phyloP scores from a whole-genome alignment of 371 early-diverging fungal species.

The Mortierella sp. region DNA sequence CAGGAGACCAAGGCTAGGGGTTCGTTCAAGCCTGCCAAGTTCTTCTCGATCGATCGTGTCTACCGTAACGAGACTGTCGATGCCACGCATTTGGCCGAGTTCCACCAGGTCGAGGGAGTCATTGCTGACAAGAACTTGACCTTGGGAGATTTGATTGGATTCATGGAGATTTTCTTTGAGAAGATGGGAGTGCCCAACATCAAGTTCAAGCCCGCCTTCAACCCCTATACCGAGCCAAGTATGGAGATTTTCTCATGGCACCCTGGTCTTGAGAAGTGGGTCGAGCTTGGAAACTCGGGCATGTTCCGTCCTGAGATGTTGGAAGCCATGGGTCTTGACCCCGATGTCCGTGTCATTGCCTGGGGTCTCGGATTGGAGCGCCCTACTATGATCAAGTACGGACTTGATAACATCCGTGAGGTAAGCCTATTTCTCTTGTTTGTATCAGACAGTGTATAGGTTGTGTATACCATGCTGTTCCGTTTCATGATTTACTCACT shows the following conservation, averaged over 20 bases:
- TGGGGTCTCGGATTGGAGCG: conserved; percentile 99
- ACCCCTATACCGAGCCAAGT: conserved; percentile 99
- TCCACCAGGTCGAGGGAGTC: conserved; percentile 99
- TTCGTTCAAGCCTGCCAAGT: conserved; percentile 95
- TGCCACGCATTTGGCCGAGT: conserved; percentile 99
- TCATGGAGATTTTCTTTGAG: conserved; percentile 97
- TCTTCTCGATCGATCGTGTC: conserved; percentile 99
- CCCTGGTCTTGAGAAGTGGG: conserved; percentile 95
- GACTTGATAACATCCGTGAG: conserved; percentile 97
- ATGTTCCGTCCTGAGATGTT: conserved; percentile 99
- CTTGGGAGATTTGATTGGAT: conserved; percentile 98
- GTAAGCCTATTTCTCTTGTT: conserved; percentile 27
- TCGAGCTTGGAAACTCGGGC: conserved; percentile 99
- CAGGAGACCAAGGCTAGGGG: conserved; percentile 76
- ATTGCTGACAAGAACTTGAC: conserved; percentile 98
- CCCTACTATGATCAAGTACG: conserved; percentile 99
- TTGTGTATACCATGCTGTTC: neutral
- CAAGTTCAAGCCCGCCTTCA: conserved; percentile 99
- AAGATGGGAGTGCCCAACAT: conserved; percentile 98
- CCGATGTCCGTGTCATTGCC: conserved; percentile 98
- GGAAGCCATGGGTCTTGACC: conserved; percentile 96
- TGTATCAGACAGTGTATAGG: neutral
- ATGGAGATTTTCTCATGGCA: conserved; percentile 99
- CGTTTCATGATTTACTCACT: neutral
- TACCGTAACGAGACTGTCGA: conserved; percentile 99